Conservation (phyloP, 2,329 filamentous ascomycete genomes). For the Hypoxylon sp. region DNA sequence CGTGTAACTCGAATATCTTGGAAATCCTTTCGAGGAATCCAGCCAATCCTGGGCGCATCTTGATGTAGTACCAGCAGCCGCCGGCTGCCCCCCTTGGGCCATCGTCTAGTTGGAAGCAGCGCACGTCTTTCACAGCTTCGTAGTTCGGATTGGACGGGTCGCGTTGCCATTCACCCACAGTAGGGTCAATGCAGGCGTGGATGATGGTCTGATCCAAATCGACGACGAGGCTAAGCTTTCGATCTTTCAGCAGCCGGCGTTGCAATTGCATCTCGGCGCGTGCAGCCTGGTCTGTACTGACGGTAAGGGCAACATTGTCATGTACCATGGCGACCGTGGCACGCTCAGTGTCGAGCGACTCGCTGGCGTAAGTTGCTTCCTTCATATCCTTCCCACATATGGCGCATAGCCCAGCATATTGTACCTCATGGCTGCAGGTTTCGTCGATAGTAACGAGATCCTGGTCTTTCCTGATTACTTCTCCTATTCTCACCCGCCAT, state of each 20-base stretch:
- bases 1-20: constrained; percentile 88
- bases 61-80: constrained; percentile 98
- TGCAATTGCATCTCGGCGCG: constrained; percentile 90
- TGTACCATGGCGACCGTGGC: constrained; percentile 96
- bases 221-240: constrained; percentile 93
- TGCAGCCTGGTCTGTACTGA: constrained; percentile 85
- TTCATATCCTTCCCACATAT: constrained; percentile 98
- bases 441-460: constrained; percentile 85
- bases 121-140: constrained; percentile 88
- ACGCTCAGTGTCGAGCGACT: constrained; percentile 82
- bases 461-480: constrained; percentile 72
- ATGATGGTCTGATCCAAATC: constrained; percentile 99
- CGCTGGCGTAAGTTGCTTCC: constrained; percentile 86
- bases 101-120: constrained; percentile 92
- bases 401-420: constrained; percentile 91
- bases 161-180: constrained; percentile 93
- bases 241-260: constrained; percentile 81
- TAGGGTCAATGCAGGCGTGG: constrained; percentile 96
- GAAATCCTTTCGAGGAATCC: constrained; percentile 76
- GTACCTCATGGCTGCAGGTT: constrained; percentile 89
- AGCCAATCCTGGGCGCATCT: constrained; percentile 88
- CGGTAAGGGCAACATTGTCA: constrained; percentile 87
- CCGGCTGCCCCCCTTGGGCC: constrained; percentile 76
- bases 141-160: constrained; percentile 93
- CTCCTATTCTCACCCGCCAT: constrained; percentile 81